These are phyloP conservation scores for Blastobotrys serpentis DNA, from an alignment of 1,139 yeast genomes.

Conservation along the genomic window DNA sequence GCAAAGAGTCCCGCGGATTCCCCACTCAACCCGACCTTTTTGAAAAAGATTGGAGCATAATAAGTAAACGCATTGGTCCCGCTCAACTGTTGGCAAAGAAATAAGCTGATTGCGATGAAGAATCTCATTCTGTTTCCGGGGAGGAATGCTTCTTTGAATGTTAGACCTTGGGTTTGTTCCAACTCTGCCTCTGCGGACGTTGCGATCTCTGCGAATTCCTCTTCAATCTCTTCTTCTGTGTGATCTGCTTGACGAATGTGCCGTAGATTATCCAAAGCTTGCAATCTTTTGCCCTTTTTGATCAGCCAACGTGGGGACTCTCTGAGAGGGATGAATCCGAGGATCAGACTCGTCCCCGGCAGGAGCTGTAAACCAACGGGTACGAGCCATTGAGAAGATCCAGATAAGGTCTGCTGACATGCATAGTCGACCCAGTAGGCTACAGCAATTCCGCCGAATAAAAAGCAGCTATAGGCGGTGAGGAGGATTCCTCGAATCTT, in stretches of 20 bases:
- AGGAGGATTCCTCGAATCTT: conserved; percentile 56
- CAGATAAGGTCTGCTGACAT: conserved; percentile 24
- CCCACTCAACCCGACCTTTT: conserved; percentile 46
- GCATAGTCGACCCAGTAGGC: conserved; percentile 37
- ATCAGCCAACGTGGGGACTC: conserved; percentile 52
- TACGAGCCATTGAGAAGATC: conserved; percentile 25
- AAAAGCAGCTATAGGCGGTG: conserved; percentile 57
- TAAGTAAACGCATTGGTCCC: conserved; percentile 35
- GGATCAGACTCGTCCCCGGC: conserved; percentile 48
- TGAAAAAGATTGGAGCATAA: conserved; percentile 53
- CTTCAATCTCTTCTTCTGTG: conserved; percentile 20
- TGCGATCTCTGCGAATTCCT: conserved; percentile 25
- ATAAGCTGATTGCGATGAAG: conserved; percentile 18
- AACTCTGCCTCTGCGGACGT: conserved; percentile 21
- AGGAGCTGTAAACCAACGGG: conserved; percentile 44
- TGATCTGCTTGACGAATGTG: conserved; percentile 20
- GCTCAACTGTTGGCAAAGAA: conserved; percentile 24
- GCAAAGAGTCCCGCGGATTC: conserved; percentile 46
- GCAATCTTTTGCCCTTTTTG: conserved; percentile 41
- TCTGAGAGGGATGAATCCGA: conserved; percentile 52
- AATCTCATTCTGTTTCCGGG: conserved; percentile 20
- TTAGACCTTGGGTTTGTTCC: conserved; percentile 20
- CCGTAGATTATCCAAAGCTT: conserved; percentile 51
- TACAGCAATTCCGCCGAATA: conserved; percentile 55
- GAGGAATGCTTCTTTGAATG: conserved; percentile 19